Conservation (phyloP, 2,329 filamentous ascomycete genomes). For the Elsinoe batatas region DNA sequence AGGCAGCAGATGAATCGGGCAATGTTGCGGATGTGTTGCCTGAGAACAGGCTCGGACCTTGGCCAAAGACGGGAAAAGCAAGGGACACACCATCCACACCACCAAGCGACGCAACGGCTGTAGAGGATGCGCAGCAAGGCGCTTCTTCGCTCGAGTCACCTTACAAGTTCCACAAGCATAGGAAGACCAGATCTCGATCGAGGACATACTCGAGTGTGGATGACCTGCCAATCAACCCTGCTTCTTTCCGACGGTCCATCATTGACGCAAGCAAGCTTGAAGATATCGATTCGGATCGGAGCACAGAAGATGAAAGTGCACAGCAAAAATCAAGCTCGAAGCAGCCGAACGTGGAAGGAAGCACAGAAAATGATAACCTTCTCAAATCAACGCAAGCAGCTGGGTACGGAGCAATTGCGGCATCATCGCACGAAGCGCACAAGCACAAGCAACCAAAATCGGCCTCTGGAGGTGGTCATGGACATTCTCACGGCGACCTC, state of each 20-base stretch:
- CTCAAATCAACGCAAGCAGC: constrained; percentile 27
- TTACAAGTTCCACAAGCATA: constrained; percentile 43
- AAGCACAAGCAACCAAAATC: constrained; percentile 66
- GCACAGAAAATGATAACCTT: constrained; percentile 26
- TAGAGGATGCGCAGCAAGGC: constrained; percentile 17
- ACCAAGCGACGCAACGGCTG: constrained; percentile 23
- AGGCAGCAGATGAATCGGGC: constrained; percentile 47
- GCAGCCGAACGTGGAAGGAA: constrained; percentile 37
- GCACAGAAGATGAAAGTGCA: constrained; percentile 47
- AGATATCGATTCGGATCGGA: constrained; percentile 44
- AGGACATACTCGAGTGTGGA: constrained; percentile 50
- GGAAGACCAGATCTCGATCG: constrained; percentile 52
- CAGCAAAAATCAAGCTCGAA: constrained; percentile 26
- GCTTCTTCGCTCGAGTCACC: constrained; percentile 20
- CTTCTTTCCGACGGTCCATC: constrained; percentile 84
- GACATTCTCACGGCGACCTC: constrained; percentile 77
- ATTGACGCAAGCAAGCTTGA: constrained; percentile 67
- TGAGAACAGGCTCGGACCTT: constrained; percentile 49
- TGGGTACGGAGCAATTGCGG: constrained; percentile 19
- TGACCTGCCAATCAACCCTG: constrained; percentile 73
- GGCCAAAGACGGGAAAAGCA: constrained; percentile 28
- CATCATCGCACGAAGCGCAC: constrained; percentile 43
- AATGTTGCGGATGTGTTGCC: constrained; percentile 54
- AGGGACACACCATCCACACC: constrained; percentile 15
- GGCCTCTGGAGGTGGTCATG: constrained; percentile 51